Conservation (phyloP, 2,329 filamentous ascomycete species). For the Colletotrichum siamense region DNA sequence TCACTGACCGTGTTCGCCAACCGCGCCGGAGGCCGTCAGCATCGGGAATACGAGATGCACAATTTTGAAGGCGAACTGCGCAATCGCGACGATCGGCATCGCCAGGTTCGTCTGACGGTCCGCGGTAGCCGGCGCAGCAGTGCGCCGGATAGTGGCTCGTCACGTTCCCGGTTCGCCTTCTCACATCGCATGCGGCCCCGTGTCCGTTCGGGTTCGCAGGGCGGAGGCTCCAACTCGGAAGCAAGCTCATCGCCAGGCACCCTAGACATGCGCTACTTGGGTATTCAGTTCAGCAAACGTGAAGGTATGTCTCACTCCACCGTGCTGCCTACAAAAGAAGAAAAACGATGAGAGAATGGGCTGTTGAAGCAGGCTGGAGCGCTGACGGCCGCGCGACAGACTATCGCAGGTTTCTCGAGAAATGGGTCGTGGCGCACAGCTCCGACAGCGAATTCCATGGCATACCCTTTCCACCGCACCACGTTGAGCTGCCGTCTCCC, state of each 20-base stretch:
- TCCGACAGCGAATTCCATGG: slow-evolving; percentile 52
- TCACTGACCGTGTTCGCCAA: slow-evolving; percentile 54
- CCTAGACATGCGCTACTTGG: slow-evolving; percentile 53
- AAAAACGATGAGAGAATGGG: not conserved
- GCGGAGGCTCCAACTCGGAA: slow-evolving; percentile 25
- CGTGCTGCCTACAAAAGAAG: not conserved
- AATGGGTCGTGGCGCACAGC: slow-evolving; percentile 51
- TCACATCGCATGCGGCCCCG: slow-evolving; percentile 47
- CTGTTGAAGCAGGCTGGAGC: not conserved
- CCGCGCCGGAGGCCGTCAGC: slow-evolving; percentile 44
- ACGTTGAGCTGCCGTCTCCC: slow-evolving; percentile 52
- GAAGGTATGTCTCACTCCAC: slow-evolving; percentile 41
- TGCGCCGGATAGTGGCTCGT: slow-evolving; percentile 39
- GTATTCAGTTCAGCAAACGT: slow-evolving; percentile 53
- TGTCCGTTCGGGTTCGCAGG: slow-evolving; percentile 35
- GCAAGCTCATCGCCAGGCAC: slow-evolving; percentile 25
- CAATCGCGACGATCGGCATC: slow-evolving; percentile 50
- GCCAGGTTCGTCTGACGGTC: slow-evolving; percentile 48
- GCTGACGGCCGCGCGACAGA: slow-evolving; percentile 32
- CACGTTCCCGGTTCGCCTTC: slow-evolving; percentile 46
- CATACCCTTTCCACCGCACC: slow-evolving; percentile 49
- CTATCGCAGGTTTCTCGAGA: slow-evolving; percentile 51
- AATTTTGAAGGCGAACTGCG: slow-evolving; percentile 52
- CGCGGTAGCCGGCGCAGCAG: slow-evolving; percentile 45
- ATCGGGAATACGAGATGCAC: slow-evolving; percentile 54